These are phyloP conservation scores for Phytopythium helicoides DNA, from an alignment of 352 stramenopile genomes.

Conservation along the genomic window DNA sequence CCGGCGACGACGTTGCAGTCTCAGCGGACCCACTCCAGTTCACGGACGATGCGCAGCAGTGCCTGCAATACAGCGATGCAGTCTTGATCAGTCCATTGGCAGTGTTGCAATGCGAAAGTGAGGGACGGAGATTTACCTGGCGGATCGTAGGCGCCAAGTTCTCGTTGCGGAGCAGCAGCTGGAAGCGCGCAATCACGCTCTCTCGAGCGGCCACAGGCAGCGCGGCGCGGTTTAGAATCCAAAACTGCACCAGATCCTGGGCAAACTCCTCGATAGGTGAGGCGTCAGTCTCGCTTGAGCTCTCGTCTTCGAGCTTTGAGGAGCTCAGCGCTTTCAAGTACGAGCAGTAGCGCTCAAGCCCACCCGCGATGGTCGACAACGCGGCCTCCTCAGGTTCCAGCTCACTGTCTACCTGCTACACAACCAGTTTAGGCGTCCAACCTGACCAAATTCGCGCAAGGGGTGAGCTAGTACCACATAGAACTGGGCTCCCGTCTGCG, in stretches of 20 bases:
- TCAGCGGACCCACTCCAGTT: too few relatives aligned
- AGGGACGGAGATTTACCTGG: background rate
- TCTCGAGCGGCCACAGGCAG: background rate
- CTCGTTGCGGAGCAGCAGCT: background rate
- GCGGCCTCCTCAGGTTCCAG: background rate
- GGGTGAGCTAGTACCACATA: too few relatives aligned
- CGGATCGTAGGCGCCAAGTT: conserved; percentile 1
- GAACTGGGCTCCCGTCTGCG: too few relatives aligned
- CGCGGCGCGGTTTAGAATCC: conserved; percentile 1
- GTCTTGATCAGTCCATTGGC: too few relatives aligned
- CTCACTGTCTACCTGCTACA: background rate
- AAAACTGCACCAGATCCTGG: background rate
- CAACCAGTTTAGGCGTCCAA: background rate
- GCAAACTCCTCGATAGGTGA: background rate
- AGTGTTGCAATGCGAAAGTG: too few relatives aligned
- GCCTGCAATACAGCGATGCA: too few relatives aligned
- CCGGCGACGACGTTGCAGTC: too few relatives aligned
- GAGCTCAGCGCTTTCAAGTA: background rate
- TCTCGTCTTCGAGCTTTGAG: background rate
- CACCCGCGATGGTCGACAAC: background rate
- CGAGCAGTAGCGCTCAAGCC: background rate
- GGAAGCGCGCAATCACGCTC: background rate
- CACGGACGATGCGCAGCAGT: too few relatives aligned
- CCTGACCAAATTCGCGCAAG: background rate
- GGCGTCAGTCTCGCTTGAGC: background rate